Percentiles rank a stretch among this genome's conserved stretches.
Evolutionary conservation across 1,284 basidiomycete genomes (phyloP).

Genomic region (Ustilago esculenta): DNA sequence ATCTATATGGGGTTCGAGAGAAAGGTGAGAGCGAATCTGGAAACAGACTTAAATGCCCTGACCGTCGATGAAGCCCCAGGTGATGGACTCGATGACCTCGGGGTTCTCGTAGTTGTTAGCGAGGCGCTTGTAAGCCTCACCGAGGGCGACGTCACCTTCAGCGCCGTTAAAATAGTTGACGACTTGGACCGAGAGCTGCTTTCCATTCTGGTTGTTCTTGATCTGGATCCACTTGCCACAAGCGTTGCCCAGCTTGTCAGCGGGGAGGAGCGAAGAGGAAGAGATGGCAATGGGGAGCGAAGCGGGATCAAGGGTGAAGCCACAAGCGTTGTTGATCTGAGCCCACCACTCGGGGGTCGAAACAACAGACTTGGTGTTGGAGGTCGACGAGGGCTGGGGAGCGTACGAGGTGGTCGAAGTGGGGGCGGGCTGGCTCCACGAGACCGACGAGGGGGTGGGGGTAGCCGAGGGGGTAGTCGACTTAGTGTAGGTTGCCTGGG

Average conservation of each 20-base stretch:
- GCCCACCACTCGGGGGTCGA: conserved; percentile 49
- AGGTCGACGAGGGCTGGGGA: conserved; percentile 37
- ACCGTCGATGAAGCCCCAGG: conserved; percentile 56
- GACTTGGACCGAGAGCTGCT: conserved; percentile 51
- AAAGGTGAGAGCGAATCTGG: neutral
- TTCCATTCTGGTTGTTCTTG: conserved; percentile 57
- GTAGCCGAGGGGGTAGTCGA: conserved; percentile 8
- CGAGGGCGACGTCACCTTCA: conserved; percentile 41
- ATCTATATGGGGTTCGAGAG: conserved; percentile 1
- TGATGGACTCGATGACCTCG: conserved; percentile 46
- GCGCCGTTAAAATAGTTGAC: conserved; percentile 40
- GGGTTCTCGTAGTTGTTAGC: conserved; percentile 41
- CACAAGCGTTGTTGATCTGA: conserved; percentile 36
- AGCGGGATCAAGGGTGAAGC: conserved; percentile 23
- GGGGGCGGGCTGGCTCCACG: conserved; percentile 8
- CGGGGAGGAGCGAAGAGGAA: conserved; percentile 31
- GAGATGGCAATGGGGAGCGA: conserved; percentile 52
- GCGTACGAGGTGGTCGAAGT: conserved; percentile 18
- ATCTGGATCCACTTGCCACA: conserved; percentile 58
- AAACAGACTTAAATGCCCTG: conserved; percentile 42
- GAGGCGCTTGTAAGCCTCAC: conserved; percentile 46
- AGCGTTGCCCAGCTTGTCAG: conserved; percentile 39
- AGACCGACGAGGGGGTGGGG: conserved; percentile 24
- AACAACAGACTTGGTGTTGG: conserved; percentile 43
- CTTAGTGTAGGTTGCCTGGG: conserved; percentile 18